Percentiles rank a stretch among this genome's conserved stretches.
Evolutionary conservation across 306 rosid species (phyloP).

Genomic region (Quercus parvula): DNA sequence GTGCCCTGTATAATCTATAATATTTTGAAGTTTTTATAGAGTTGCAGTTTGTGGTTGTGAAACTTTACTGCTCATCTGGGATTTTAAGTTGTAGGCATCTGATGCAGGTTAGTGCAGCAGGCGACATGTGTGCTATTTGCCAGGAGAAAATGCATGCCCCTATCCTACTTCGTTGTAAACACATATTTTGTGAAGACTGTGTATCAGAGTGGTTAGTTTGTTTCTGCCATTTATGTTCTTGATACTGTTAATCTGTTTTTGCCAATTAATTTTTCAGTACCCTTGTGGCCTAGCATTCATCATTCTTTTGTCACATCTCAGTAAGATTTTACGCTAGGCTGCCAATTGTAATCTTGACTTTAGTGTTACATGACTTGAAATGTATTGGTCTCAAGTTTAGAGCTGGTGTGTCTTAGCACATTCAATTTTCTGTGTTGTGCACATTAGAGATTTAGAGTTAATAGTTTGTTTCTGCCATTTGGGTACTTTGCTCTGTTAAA

Average conservation of each 20-base stretch:
- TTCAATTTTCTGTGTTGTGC: too few relatives aligned
- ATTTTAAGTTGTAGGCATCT: conserved; percentile 11
- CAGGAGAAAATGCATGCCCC: conserved; percentile 99
- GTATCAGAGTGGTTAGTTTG: conserved; percentile 89
- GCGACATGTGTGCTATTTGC: conserved; percentile 98
- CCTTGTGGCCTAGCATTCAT: neutral
- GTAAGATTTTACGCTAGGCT: neutral
- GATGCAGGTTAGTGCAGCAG: conserved; percentile 82
- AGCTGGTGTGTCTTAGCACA: too few relatives aligned
- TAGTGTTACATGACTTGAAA: neutral
- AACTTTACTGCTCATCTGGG: neutral
- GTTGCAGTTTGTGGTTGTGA: neutral
- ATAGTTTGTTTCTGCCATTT: conserved; percentile 25
- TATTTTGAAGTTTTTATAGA: neutral
- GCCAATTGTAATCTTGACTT: neutral
- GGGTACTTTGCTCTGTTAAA: neutral
- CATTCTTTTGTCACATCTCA: neutral
- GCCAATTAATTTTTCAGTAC: neutral
- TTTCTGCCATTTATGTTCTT: neutral
- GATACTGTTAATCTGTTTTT: neutral
- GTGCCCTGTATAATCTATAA: neutral
- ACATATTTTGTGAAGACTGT: conserved; percentile 97
- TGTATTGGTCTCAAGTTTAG: neutral
- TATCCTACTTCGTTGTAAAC: conserved; percentile 86
- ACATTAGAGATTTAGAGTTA: conserved; percentile 71